Evolutionary conservation across 2,329 filamentous ascomycete genomes (phyloP), one percentile per base, ranked within the genome.

Genomic region (Fusarium sp.): DNA sequence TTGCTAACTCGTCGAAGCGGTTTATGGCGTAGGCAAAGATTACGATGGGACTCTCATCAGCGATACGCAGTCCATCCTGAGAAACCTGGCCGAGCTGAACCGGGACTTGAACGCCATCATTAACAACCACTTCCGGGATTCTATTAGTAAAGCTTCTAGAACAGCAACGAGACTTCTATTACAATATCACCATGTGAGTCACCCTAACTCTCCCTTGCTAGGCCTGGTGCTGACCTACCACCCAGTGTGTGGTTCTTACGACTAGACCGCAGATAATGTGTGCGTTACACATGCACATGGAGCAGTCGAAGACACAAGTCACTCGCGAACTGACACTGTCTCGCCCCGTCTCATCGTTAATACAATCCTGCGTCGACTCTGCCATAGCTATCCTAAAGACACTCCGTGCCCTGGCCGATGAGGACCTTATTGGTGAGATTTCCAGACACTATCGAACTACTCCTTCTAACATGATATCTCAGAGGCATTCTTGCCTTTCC

Each of bases 401-500:
- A 1, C 70, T 80, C 0, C 74, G 75, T 42, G 77, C 77, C 11
- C 58, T 80, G 1, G 78, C 76, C 9, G 77, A 80, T 9, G 77
- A 81, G 16, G 80, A 82, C 50, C 69, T 82, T 4, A 69, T 82
- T 3, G 77, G 77, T 77, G 64, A 31, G 71, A 33, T 22, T 14
- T 2, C 6, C 3, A 3, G 2, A 0, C 0, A 5, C 1, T 2
- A 8, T 0, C 3, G 1, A 2, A 10, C 1, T 7, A 16, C 1
- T 0, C 1, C 20, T 10, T 25, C 38, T 68, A n/a, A 71, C 18
- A 2, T 3, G 0, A 1, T 14, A 0, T 1, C 7, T 3, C 3
- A 78, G 77, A 78, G 45, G 80, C 83, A 2, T 85, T 85, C 13
- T 27, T 85, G 2, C 83, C 83, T 0, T 85, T 85, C 14, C 83